These are phyloP conservation scores for Penicillium coffeae DNA, from an alignment of 495 filamentous ascomycete genomes.

Conservation along the genomic window DNA sequence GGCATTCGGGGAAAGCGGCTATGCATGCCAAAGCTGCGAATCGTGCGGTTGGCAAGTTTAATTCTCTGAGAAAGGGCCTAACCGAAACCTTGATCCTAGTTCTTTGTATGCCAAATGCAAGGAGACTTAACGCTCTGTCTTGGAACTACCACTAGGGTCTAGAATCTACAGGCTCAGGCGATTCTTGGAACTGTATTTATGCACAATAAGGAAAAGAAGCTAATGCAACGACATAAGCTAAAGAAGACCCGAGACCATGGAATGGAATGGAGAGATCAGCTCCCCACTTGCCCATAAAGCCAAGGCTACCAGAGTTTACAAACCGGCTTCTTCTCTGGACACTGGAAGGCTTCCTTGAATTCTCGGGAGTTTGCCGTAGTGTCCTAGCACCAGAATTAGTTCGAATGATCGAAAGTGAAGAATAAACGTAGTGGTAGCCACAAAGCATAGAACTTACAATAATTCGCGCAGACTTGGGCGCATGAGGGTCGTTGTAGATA, in stretches of 20 bases:
- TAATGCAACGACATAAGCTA: not conserved
- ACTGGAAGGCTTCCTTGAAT: conserved; percentile 65
- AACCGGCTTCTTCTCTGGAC: conserved; percentile 57
- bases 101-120: too few relatives aligned
- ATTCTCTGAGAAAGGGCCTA: too few relatives aligned
- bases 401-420: not conserved
- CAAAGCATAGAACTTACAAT: conserved; percentile 36
- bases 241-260: not conserved
- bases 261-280: not conserved
- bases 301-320: conserved; percentile 79
- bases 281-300: too few relatives aligned
- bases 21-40: too few relatives aligned
- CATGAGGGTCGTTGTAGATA: conserved; percentile 62
- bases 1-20: too few relatives aligned
- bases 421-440: not conserved
- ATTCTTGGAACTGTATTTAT: too few relatives aligned
- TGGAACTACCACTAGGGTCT: too few relatives aligned
- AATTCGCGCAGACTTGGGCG: conserved; percentile 58
- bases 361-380: conserved; percentile 64
- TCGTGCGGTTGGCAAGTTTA: too few relatives aligned
- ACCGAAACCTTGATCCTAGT: too few relatives aligned
- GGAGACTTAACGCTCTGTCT: too few relatives aligned
- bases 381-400: conserved; percentile 35
- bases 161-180: too few relatives aligned
- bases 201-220: too few relatives aligned